Evolutionary conservation across 805 yeast species (phyloP).

Genomic region (Ogataea trehaloabstinens): DNA sequence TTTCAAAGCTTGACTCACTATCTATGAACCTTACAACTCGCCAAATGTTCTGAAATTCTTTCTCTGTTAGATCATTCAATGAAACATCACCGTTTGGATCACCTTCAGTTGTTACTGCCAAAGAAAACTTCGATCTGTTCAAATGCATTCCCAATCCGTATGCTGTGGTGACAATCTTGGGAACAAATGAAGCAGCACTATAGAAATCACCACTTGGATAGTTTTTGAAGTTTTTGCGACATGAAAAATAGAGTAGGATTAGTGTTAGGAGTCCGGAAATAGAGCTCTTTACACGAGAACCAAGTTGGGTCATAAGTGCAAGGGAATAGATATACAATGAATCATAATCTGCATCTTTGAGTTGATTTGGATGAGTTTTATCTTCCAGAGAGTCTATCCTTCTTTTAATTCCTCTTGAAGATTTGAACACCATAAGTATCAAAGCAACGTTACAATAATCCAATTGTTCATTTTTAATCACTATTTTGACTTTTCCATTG

Average conservation of each 20-base stretch:
- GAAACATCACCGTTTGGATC: background rate
- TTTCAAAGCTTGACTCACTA: constrained; percentile 20
- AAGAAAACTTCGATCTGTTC: constrained; percentile 1
- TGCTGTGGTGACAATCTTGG: constrained; percentile 23
- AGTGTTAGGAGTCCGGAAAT: constrained; percentile 20
- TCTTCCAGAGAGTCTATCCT: no score
- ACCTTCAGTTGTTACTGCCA: background rate
- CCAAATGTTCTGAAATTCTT: constrained; percentile 22
- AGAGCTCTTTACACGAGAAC: constrained; percentile 10
- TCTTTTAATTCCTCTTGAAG: constrained; percentile 1
- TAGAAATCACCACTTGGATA: constrained; percentile 17
- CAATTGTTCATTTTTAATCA: constrained; percentile 10
- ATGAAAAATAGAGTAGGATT: constrained; percentile 18
- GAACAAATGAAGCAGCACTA: constrained; percentile 14
- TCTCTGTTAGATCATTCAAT: constrained; percentile 6
- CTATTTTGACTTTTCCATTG: constrained; percentile 11
- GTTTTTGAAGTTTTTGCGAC: constrained; percentile 8
- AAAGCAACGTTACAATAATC: constrained; percentile 24
- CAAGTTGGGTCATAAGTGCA: constrained; percentile 18
- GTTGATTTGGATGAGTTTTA: background rate
- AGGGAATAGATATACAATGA: constrained; percentile 15
- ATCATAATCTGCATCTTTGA: constrained; percentile 9
- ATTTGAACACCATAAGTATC: constrained; percentile 16
- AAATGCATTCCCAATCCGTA: constrained; percentile 20
- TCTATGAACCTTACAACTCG: constrained; percentile 19